phyloP scores from a whole-genome alignment of 1,284 basidiomycete genomes.

The Puccinia triticina region DNA sequence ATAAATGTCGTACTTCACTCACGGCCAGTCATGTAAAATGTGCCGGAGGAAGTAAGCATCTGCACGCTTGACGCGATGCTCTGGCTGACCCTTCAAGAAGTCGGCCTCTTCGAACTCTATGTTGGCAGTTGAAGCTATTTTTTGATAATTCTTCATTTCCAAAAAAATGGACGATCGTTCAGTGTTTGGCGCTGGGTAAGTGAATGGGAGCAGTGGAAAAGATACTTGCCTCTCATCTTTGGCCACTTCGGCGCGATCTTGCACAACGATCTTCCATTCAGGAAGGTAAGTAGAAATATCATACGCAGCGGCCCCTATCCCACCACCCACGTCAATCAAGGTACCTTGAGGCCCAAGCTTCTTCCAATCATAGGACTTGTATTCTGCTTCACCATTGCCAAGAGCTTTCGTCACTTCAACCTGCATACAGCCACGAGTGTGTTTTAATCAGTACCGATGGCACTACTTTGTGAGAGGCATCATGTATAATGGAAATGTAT shows the following conservation, averaged over 20 bases:
- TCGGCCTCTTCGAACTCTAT: constrained; percentile 1
- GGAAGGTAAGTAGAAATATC: constrained; percentile 9
- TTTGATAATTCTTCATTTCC: background rate
- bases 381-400: background rate
- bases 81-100: constrained; percentile 12
- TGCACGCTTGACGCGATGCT: background rate
- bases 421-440: background rate
- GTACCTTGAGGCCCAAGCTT: constrained; percentile 11
- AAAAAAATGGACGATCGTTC: background rate
- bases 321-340: constrained; percentile 24
- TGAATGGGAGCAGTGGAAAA: no score
- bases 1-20: no score
- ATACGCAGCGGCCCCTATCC: constrained; percentile 21
- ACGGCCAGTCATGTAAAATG: constrained; percentile 35
- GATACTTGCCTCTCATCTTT: background rate
- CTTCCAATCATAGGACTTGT: constrained; percentile 2
- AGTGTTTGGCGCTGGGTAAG: background rate
- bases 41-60: constrained; percentile 34
- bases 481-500: no score
- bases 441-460: background rate
- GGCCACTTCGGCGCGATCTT: constrained; percentile 12
- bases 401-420: background rate
- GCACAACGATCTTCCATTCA: constrained; percentile 10
- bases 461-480: no score
- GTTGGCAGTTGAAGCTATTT: constrained; percentile 5